phyloP scores from a whole-genome alignment of 1,284 basidiomycete genomes.

The Boletus nobilissimus region DNA sequence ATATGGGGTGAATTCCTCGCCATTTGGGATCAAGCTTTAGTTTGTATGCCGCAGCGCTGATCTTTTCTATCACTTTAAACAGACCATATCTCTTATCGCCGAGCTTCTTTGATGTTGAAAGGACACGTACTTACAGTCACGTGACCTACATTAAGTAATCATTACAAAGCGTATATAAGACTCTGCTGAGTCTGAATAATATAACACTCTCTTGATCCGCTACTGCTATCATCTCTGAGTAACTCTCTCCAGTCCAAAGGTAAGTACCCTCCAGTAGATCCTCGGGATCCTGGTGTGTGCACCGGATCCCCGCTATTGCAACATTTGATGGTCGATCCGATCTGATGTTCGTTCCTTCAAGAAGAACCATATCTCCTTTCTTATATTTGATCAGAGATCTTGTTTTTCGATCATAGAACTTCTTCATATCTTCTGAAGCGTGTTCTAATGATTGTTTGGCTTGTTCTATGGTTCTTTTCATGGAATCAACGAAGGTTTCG shows the following conservation, averaged over 20 bases:
- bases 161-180: no score
- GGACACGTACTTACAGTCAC: no score
- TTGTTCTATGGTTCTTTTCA: background rate
- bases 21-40: background rate
- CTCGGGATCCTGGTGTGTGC: no score
- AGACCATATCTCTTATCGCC: background rate
- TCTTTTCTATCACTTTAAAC: background rate
- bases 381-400: background rate
- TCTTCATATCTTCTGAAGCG: background rate
- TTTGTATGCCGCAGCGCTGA: background rate
- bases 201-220: no score
- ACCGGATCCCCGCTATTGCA: no score
- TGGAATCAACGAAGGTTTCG: accelerated
- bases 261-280: no score
- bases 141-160: no score
- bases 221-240: no score
- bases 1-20: background rate
- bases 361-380: background rate
- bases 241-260: no score
- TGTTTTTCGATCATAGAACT: background rate
- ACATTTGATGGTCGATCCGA: background rate
- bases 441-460: background rate
- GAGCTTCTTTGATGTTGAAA: background rate
- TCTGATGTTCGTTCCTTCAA: background rate
- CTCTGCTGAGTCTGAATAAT: no score